Evolutionary conservation across 345 rosid genomes (phyloP), one percentile per base, ranked within the genome.

Genomic region (Gossypium mustelinum): DNA sequence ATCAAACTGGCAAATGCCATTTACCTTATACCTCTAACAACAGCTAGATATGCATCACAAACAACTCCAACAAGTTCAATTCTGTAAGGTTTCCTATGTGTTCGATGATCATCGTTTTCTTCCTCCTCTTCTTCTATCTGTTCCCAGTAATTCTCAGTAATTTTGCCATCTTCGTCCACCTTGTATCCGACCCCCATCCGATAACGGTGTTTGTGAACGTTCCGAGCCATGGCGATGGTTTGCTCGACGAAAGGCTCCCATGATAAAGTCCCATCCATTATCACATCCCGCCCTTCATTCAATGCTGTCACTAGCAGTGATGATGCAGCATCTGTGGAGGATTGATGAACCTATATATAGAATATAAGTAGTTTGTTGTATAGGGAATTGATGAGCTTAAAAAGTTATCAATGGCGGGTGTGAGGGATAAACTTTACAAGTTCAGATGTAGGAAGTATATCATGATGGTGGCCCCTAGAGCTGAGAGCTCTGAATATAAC

Each of bases 231-330:
- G 25, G 79, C 82, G 20, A 95, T 87, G 1, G 87, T 93, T 76
- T 95, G 98, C 77, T 88, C 88, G 2, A 95, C 98, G 29, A 93
- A 93, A 16, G 98, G 99, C 72, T 81, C 87, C 97, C 99, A 95
- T 2, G 98, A 91, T 13, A 95, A 82, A 0, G 99, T 95, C 0
- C 98, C 97, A 20, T 95, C 98, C 99, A 95, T 88, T 22, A 91
- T 90, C 79, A 95, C 94, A 73, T 95, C 99, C 8, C 98, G 82
- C 20, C 99, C 99, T 52, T 95, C 98, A 12, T 93, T 95, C 48
- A 95, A 80, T 4, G 98, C 99, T 10, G 94, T 95, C 56, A 95
- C 99, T 60, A 95, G 81, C 41, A 91, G 81, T 0, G 99, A 95
- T 0, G 94, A 91, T 56, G 99, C 99, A 18, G 97, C 98, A 58